A percentile compares a stretch with the other conserved stretches of the same genome.
These are phyloP conservation scores for Leccinum variicolor DNA, from an alignment of 768 basidiomycete species.

Conservation along the genomic window DNA sequence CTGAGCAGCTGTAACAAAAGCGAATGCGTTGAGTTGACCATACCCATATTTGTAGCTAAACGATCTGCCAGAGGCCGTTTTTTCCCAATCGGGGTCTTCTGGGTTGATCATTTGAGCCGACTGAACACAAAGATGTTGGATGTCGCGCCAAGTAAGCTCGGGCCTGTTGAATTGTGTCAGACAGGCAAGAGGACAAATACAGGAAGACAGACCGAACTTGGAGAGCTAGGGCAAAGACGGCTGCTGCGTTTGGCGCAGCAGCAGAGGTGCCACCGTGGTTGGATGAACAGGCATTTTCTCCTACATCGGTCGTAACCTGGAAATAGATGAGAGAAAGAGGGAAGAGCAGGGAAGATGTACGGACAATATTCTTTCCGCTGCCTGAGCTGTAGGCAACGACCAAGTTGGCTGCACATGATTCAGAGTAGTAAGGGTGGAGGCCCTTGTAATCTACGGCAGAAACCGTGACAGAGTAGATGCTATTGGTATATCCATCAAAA, in stretches of 20 bases:
- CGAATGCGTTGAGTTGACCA: conserved; percentile 81
- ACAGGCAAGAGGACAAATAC: conserved; percentile 1
- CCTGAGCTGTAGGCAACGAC: conserved; percentile 96
- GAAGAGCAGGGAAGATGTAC: conserved; percentile 29
- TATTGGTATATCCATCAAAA: conserved; percentile 99
- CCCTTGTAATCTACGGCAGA: conserved; percentile 94
- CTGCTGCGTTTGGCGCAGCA: conserved; percentile 94
- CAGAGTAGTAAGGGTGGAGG: conserved; percentile 94
- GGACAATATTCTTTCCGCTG: conserved; percentile 86
- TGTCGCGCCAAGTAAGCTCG: conserved; percentile 94
- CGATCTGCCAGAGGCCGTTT: conserved; percentile 47
- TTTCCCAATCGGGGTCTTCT: conserved; percentile 93
- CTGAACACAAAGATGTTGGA: conserved; percentile 84
- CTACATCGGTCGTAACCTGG: conserved; percentile 93
- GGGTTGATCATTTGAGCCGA: conserved; percentile 77
- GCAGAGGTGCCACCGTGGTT: conserved; percentile 96
- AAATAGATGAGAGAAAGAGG: conserved; percentile 13
- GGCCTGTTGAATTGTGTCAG: conserved; percentile 49
- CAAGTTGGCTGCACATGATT: conserved; percentile 97
- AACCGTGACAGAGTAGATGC: conserved; percentile 94
- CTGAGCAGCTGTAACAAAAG: conserved; percentile 76
- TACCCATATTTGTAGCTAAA: conserved; percentile 96
- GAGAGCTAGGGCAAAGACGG: conserved; percentile 88
- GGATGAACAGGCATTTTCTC: conserved; percentile 74
- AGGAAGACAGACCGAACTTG: conserved; percentile 64